A percentile compares a stretch with the other conserved stretches of the same genome.
Evolutionary conservation across 441 rosid genomes (phyloP).

Genomic region (Adansonia madagascariensis): DNA sequence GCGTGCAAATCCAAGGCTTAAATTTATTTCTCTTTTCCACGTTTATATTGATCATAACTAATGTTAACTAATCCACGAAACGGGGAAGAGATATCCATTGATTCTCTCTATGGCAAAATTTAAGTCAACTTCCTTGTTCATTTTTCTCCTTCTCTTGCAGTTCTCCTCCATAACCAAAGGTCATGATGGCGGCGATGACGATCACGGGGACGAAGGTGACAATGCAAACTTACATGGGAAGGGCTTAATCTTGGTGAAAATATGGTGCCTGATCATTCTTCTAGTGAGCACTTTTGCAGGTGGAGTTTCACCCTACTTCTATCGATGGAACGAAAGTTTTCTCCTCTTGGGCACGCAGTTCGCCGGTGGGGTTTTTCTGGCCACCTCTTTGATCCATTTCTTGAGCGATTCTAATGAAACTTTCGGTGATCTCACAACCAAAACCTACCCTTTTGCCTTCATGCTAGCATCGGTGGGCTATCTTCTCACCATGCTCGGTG

Average conservation of each 20-base stretch:
- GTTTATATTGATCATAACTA: background rate
- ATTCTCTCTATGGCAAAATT: constrained; percentile 35
- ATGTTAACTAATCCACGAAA: background rate
- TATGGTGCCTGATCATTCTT: constrained; percentile 66
- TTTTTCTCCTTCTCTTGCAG: constrained; percentile 47
- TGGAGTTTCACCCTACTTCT: constrained; percentile 71
- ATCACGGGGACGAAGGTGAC: constrained; percentile 13
- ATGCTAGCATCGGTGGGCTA: constrained; percentile 66
- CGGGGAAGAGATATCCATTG: background rate
- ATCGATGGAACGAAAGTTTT: constrained; percentile 65
- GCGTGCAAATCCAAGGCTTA: background rate
- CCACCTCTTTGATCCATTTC: constrained; percentile 66
- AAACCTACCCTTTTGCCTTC: constrained; percentile 63
- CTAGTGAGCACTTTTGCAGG: constrained; percentile 59
- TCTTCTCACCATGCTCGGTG: constrained; percentile 69
- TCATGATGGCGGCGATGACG: constrained; percentile 50
- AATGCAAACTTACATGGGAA: constrained; percentile 33
- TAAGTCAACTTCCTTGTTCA: constrained; percentile 52
- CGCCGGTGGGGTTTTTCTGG: constrained; percentile 71
- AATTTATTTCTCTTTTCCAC: background rate
- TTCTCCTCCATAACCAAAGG: constrained; percentile 40
- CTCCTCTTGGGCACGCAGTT: constrained; percentile 72
- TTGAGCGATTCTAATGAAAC: constrained; percentile 64
- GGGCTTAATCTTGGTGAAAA: constrained; percentile 54
- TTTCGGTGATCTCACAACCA: constrained; percentile 49